Evolutionary conservation across 2,329 filamentous ascomycete species (phyloP), one percentile per base, ranked within the genome.

Genomic region (Calonectria henricotiae): DNA sequence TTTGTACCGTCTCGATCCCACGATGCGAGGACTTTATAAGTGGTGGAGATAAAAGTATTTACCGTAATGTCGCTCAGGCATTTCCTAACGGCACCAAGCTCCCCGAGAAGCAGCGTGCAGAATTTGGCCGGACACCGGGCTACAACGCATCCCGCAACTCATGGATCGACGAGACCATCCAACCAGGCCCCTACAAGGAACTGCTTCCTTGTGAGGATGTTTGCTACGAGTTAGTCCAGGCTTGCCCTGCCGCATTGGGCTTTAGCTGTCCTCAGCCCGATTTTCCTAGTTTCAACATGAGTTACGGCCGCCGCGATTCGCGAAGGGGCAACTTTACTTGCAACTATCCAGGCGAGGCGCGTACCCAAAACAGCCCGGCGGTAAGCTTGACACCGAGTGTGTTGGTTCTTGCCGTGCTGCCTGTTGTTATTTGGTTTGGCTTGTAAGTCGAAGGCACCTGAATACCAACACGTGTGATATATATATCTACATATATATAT

Each of bases 131-230:
- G 51, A 73, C 71, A 27, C 78, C 76, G 5, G 75, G 70, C 12
- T 78, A 76, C 54, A 83, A 82, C 58, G 81, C 84, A 9, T 94
- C 92, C 13, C 89, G 95, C 20, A 96, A 94, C 77, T 79, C 87
- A 0, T 83, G 89, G 58, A 96, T 98, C 75, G 95, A 98, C 77
- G 76, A 85, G 2, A 74, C 84, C 1, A 90, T 98, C 69, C 83
- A 87, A 71, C 95, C 96, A 0, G 96, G 96, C 0, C 96, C 96
- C 0, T 98, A 99, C 83, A 97, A 95, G 79, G 96, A 99, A 84
- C 86, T 98, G 23, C 85, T 98, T 9, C 96, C 96, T 0, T 98
- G 96, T 78, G 89, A 93, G 71, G 93, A 97, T 73, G 84, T 98
- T 62, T 99, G 96, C 84, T 96, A 95, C 80, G 90, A 92, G 65